A percentile compares a stretch with the other conserved stretches of the same genome.
phyloP scores from a whole-genome alignment of 2,329 filamentous ascomycete genomes.

The Cladosporium velox region DNA sequence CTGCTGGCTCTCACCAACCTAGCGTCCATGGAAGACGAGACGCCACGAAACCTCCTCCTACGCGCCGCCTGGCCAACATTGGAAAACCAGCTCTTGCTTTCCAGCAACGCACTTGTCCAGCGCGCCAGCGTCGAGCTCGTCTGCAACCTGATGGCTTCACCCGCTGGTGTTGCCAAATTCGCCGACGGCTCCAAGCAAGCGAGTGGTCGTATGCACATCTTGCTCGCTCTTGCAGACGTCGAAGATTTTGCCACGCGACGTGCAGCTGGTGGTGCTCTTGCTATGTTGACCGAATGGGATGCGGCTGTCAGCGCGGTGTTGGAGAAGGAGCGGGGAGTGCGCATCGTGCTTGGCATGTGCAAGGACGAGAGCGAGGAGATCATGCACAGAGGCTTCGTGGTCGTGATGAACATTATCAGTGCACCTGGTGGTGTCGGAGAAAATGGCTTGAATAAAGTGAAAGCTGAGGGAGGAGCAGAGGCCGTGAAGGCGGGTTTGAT shows the following conservation, averaged over 20 bases:
- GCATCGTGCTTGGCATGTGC: constrained; percentile 79
- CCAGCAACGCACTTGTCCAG: constrained; percentile 71
- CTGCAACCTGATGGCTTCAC: constrained; percentile 80
- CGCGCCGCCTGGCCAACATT: constrained; percentile 71
- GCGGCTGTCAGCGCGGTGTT: constrained; percentile 71
- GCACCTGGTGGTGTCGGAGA: constrained; percentile 67
- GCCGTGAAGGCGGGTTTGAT: constrained; percentile 69
- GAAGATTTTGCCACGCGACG: constrained; percentile 77
- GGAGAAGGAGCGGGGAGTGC: constrained; percentile 69
- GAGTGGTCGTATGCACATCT: constrained; percentile 73
- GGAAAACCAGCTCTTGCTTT: constrained; percentile 82
- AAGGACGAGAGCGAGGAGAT: constrained; percentile 67
- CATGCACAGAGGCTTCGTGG: constrained; percentile 70
- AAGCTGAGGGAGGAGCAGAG: constrained; percentile 64
- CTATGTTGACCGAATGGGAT: constrained; percentile 78
- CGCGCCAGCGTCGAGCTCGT: constrained; percentile 85
- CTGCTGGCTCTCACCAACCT: constrained; percentile 93
- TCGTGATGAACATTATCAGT: constrained; percentile 64
- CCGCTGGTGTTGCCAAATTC: constrained; percentile 68
- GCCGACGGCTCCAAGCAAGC: constrained; percentile 68
- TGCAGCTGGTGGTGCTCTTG: constrained; percentile 85
- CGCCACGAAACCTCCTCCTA: constrained; percentile 68
- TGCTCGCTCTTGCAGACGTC: constrained; percentile 84
- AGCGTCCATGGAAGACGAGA: constrained; percentile 69
- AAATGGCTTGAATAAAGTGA: constrained; percentile 61